phyloP scores from a whole-genome alignment of 208 protist genomes.

The Trypanosoma congolense region DNA sequence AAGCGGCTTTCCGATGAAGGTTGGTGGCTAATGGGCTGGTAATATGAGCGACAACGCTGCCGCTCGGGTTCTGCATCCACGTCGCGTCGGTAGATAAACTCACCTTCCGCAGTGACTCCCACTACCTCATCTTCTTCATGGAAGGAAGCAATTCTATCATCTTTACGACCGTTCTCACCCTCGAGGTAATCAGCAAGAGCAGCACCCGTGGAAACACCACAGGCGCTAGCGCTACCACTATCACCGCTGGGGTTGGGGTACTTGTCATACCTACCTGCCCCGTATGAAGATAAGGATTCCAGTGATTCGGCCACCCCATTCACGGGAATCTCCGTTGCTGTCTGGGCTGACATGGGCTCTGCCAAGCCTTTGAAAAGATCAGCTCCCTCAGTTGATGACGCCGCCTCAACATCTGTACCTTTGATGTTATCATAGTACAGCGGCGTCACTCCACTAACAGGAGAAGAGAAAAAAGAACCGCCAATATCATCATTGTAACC shows the following conservation, averaged over 20 bases:
- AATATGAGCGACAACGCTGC: not conserved
- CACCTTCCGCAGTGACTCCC: slow-evolving; percentile 24
- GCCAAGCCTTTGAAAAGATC: no score
- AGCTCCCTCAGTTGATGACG: no score
- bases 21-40: not conserved
- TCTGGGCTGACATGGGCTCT: no score
- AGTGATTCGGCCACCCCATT: no score
- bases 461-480: slow-evolving; percentile 3
- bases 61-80: not conserved
- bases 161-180: not conserved
- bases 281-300: no score
- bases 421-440: not conserved
- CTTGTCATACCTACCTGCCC: no score
- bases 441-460: not conserved
- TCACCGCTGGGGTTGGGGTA: no score
- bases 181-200: not conserved
- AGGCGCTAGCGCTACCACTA: not conserved
- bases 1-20: no score
- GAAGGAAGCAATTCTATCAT: not conserved
- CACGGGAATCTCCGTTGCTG: no score
- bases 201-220: slow-evolving; percentile 10
- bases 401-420: not conserved
- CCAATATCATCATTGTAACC: slow-evolving; percentile 17
- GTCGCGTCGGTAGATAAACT: slow-evolving; percentile 22
- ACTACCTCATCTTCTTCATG: slow-evolving; percentile 17